Conservation (phyloP, 768 basidiomycete genomes). For the Hygrophoropsis aurantiaca region DNA sequence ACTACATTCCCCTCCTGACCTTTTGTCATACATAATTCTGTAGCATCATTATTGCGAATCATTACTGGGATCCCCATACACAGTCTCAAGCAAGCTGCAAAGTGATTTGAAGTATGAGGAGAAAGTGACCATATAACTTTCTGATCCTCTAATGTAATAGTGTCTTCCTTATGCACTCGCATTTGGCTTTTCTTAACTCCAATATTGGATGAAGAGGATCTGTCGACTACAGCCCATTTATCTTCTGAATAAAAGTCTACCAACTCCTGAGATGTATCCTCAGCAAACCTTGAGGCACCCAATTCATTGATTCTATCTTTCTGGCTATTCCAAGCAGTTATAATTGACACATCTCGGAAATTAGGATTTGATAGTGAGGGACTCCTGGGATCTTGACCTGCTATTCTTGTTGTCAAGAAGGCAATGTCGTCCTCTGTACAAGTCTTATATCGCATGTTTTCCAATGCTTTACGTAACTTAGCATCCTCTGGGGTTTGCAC, state of each 20-base stretch:
- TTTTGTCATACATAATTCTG: too few species aligned
- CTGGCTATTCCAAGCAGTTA: slow-evolving; percentile 35
- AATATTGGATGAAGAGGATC: too few species aligned
- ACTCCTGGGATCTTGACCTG: slow-evolving; percentile 7
- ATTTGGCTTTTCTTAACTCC: too few species aligned
- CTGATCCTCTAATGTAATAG: slow-evolving; percentile 25
- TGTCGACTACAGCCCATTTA: neutral
- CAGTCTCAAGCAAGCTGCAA: too few species aligned
- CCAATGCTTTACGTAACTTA: slow-evolving; percentile 26
- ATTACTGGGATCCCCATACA: too few species aligned
- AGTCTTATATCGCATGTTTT: too few species aligned
- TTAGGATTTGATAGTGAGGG: slow-evolving; percentile 10
- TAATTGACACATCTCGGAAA: slow-evolving; percentile 37
- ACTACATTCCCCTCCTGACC: slow-evolving; percentile 31
- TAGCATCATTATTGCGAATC: too few species aligned
- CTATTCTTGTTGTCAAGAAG: slow-evolving; percentile 28
- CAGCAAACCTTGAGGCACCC: slow-evolving; percentile 32
- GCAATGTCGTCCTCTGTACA: slow-evolving; percentile 39
- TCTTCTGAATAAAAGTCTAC: slow-evolving; percentile 27
- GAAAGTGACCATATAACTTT: too few species aligned
- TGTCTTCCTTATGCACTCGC: slow-evolving; percentile 22
- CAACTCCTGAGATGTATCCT: slow-evolving; percentile 25
- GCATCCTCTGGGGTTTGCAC: slow-evolving; percentile 21
- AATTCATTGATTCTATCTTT: too few species aligned
- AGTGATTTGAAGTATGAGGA: too few species aligned